phyloP scores from a whole-genome alignment of 2,329 filamentous ascomycete species.

The Aspergillus phoenicis region DNA sequence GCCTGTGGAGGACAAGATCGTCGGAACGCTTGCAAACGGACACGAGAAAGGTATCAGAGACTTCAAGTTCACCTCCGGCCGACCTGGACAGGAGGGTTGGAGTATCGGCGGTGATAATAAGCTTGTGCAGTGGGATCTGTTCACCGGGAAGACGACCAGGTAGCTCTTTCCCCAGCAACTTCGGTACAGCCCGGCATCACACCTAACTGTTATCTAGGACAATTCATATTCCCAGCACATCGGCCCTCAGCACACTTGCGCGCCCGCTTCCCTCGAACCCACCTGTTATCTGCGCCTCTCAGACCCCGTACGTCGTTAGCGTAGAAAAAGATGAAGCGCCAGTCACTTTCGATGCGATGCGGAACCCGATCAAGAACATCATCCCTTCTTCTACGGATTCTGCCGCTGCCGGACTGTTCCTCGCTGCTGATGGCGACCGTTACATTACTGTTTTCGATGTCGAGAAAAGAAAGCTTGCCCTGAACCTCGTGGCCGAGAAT shows the following conservation, averaged over 20 bases:
- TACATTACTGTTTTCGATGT: conserved; percentile 55
- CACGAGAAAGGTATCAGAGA: conserved; percentile 53
- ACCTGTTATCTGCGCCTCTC: conserved; percentile 54
- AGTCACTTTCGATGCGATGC: conserved; percentile 52
- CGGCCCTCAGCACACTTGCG: conserved; percentile 43
- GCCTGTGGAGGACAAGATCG: conserved; percentile 50
- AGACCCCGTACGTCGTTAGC: conserved; percentile 51
- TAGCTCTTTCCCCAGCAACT: conserved; percentile 28
- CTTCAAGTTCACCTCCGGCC: conserved; percentile 52
- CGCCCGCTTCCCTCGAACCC: conserved; percentile 44
- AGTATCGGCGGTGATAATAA: conserved; percentile 57
- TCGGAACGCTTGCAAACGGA: conserved; percentile 47
- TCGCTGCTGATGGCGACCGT: conserved; percentile 53
- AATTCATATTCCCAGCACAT: conserved; percentile 47
- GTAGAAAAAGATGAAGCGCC: conserved; percentile 43
- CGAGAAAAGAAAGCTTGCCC: conserved; percentile 45
- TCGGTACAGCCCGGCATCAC: neutral
- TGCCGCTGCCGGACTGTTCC: conserved; percentile 43
- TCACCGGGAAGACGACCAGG: conserved; percentile 47
- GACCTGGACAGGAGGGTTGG: conserved; percentile 50
- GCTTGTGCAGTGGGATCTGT: conserved; percentile 56
- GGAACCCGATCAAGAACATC: conserved; percentile 52
- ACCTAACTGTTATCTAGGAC: conserved; percentile 36
- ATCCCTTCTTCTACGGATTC: conserved; percentile 44
- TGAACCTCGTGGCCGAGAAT: conserved; percentile 53